Conservation (phyloP, 345 rosid species). For the Jatropha curcas region DNA sequence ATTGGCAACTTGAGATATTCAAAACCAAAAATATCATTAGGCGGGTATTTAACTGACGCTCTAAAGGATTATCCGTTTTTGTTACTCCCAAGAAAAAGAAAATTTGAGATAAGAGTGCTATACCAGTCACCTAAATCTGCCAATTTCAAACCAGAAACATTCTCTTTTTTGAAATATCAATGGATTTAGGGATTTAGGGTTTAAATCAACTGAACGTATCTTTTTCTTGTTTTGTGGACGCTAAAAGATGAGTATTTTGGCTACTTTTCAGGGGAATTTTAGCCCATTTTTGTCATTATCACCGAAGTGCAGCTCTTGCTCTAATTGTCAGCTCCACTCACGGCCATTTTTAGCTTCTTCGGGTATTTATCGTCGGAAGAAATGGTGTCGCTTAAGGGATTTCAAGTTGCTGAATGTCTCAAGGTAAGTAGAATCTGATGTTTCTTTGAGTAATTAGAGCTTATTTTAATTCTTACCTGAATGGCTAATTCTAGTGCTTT, state of each 20-base stretch:
- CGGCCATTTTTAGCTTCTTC: constrained; percentile 55
- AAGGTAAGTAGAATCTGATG: constrained; percentile 36
- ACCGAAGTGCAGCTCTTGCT: constrained; percentile 57
- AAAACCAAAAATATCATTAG: neutral
- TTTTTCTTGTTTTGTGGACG: neutral
- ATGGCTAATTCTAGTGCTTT: constrained; percentile 19
- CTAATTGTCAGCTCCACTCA: constrained; percentile 37
- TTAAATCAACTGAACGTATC: neutral
- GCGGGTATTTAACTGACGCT: neutral
- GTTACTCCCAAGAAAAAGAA: constrained; percentile 1
- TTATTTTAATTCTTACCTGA: neutral
- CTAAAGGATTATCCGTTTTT: constrained; percentile 11
- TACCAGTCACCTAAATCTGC: neutral
- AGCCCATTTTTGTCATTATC: constrained; percentile 18
- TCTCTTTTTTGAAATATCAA: neutral
- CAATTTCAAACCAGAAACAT: neutral
- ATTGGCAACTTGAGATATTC: constrained; percentile 8
- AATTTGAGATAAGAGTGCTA: neutral
- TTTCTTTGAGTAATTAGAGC: neutral
- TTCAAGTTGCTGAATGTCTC: constrained; percentile 33
- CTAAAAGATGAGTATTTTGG: constrained; percentile 50
- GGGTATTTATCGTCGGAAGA: constrained; percentile 24
- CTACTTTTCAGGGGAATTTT: constrained; percentile 53
- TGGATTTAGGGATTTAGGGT: constrained; percentile 18
- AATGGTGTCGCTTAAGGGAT: constrained; percentile 20